Evolutionary conservation across 1,139 yeast species (phyloP).

Genomic region (Zhuliangozyma blackwelliae): DNA sequence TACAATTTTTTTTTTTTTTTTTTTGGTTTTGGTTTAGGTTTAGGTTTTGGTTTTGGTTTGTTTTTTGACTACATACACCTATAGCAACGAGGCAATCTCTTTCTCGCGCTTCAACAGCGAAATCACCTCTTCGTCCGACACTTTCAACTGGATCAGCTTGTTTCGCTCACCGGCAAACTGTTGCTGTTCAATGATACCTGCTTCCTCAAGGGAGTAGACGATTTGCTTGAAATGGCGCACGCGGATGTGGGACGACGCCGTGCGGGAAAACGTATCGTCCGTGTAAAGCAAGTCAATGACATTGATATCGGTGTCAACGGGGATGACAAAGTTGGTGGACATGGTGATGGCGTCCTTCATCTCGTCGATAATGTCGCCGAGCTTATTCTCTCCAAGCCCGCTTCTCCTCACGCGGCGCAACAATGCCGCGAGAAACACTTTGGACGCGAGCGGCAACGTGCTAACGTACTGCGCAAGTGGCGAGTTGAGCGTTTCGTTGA

Average conservation of each 20-base stretch:
- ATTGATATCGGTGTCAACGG: slow-evolving; percentile 3
- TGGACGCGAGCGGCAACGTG: slow-evolving; percentile 63
- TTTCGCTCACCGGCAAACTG: slow-evolving; percentile 64
- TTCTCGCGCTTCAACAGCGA: slow-evolving; percentile 56
- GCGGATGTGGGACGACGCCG: slow-evolving; percentile 22
- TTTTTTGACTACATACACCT: too few relatives aligned
- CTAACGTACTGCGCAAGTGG: slow-evolving; percentile 60
- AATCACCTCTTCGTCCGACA: slow-evolving; percentile 67
- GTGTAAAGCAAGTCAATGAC: slow-evolving; percentile 9
- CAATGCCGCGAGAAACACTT: slow-evolving; percentile 66
- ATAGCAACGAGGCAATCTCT: slow-evolving; percentile 14
- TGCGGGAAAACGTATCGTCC: slow-evolving; percentile 2
- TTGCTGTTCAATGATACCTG: slow-evolving; percentile 71
- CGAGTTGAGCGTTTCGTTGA: slow-evolving; percentile 73
- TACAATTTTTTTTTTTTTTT: too few relatives aligned
- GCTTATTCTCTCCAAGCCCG: slow-evolving; percentile 64
- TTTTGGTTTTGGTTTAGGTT: too few relatives aligned
- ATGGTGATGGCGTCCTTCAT: slow-evolving; percentile 38
- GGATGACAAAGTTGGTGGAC: slow-evolving; percentile 5
- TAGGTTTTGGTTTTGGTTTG: too few relatives aligned
- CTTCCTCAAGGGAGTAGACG: slow-evolving; percentile 66
- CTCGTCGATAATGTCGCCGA: slow-evolving; percentile 81
- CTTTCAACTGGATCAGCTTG: slow-evolving; percentile 56
- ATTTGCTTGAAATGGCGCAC: slow-evolving; percentile 47
- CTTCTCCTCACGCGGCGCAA: slow-evolving; percentile 62